A percentile compares a stretch with the other conserved stretches of the same genome.
phyloP scores from a whole-genome alignment of 2,329 filamentous ascomycete genomes.

The Hymenoscyphus occultus region DNA sequence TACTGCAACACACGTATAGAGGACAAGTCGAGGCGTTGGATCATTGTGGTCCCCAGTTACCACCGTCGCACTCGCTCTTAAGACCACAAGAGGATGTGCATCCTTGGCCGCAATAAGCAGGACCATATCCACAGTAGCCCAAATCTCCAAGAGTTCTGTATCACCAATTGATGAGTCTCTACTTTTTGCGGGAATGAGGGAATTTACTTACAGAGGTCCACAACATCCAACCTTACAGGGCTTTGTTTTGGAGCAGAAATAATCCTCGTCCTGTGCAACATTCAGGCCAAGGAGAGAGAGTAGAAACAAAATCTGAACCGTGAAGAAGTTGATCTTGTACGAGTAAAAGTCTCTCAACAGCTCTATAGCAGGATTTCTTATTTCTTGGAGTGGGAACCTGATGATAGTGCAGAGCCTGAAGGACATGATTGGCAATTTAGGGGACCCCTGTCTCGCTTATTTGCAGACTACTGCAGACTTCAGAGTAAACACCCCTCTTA shows the following conservation, averaged over 20 bases:
- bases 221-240: neutral
- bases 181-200: neutral
- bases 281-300: too few species aligned
- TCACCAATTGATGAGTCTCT: neutral
- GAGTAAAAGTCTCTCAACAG: too few species aligned
- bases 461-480: too few species aligned
- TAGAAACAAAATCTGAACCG: too few species aligned
- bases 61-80: neutral
- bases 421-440: too few species aligned
- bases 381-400: too few species aligned
- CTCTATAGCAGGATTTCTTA: too few species aligned
- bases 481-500: too few species aligned
- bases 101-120: neutral
- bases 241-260: neutral
- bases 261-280: neutral
- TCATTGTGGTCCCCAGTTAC: neutral
- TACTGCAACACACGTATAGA: conserved; percentile 2
- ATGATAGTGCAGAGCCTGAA: too few species aligned
- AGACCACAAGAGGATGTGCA: neutral
- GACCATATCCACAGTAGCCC: neutral
- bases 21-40: neutral
- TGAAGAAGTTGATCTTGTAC: too few species aligned
- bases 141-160: neutral
- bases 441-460: too few species aligned
- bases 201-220: neutral